phyloP scores from a whole-genome alignment of 371 early-diverging fungal species.

The Coemansia sp. region DNA sequence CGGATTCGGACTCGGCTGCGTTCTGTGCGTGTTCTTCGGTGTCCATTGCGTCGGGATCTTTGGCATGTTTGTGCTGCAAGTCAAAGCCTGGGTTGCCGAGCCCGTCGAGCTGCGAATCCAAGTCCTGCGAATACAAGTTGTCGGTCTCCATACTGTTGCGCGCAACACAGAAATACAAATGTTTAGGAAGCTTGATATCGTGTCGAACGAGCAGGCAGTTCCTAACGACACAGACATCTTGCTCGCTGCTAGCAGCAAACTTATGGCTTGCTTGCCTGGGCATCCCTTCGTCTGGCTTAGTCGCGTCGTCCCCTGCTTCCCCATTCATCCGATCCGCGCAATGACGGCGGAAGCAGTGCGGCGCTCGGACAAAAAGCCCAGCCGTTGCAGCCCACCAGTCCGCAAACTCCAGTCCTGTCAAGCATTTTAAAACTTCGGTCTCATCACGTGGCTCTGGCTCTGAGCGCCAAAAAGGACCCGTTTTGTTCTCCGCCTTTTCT shows the following conservation, averaged over 20 bases:
- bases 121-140: constrained; percentile 13
- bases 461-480: neutral
- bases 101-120: neutral
- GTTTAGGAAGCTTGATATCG: too few species aligned
- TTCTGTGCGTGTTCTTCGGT: neutral
- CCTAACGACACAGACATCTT: neutral
- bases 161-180: neutral
- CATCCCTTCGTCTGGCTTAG: too few species aligned
- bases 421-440: neutral
- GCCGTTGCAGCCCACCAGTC: too few species aligned
- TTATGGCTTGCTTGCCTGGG: neutral
- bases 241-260: neutral
- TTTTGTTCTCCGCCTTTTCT: constrained; percentile 6
- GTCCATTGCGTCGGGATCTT: constrained; percentile 10
- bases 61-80: neutral
- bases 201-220: too few species aligned
- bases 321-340: too few species aligned
- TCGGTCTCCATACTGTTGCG: constrained; percentile 16
- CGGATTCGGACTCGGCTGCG: constrained; percentile 14
- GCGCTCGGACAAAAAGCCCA: too few species aligned
- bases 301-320: too few species aligned
- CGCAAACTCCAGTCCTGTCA: too few species aligned
- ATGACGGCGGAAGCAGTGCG: too few species aligned
- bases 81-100: constrained; percentile 2
- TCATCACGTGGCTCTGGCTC: neutral